Evolutionary conservation across 2,329 filamentous ascomycete species (phyloP), one percentile per base, ranked within the genome.

Genomic region (Niveomyces coronatus): DNA sequence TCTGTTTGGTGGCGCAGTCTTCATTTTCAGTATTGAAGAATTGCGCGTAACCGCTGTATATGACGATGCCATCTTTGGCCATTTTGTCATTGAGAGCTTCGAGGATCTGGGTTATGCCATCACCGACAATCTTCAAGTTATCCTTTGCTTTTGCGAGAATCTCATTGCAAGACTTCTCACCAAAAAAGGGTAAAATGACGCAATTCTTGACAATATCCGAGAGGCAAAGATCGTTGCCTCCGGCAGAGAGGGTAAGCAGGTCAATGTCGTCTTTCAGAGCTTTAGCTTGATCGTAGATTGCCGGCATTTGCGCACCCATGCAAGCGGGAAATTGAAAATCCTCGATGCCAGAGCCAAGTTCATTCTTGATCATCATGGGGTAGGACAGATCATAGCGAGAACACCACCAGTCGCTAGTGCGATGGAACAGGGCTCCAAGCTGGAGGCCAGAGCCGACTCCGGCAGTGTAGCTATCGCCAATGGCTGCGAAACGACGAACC

Each of bases 181-280:
- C 40, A n/a, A 33, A 15, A 16, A 28, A 50, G 1, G 46, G 34
- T 23, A 48, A 4, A 26, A 53, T 11, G 30, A 54, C 40, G 39
- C 51, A 54, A 4, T 16, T 36, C 31, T 45, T 42, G 35, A 22
- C 9, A 9, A n/a, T 9, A 37, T 40, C 40, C 32, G 52, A 51
- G 30, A 62, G 49, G 33, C 58, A 62, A 3, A 61, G 43, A 34
- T 62, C 58, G 31, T 63, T 63, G 3, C 58, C 59, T 14, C 58
- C 57, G 2, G 56, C 60, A 1, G 58, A 60, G 47, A 63, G 17
- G 5, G 53, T 49, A 9, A 61, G 51, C 19, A 63, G 27, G 42
- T 63, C 53, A 13, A 57, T 31, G 13, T 52, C 39, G 15, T 43
- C 44, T 2, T 51, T 27, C 8, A 62, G 40, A 2, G 41, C 37